A percentile compares a stretch with the other conserved stretches of the same genome.
phyloP scores from a whole-genome alignment of 805 yeast species.

The Kodamaea laetipori region DNA sequence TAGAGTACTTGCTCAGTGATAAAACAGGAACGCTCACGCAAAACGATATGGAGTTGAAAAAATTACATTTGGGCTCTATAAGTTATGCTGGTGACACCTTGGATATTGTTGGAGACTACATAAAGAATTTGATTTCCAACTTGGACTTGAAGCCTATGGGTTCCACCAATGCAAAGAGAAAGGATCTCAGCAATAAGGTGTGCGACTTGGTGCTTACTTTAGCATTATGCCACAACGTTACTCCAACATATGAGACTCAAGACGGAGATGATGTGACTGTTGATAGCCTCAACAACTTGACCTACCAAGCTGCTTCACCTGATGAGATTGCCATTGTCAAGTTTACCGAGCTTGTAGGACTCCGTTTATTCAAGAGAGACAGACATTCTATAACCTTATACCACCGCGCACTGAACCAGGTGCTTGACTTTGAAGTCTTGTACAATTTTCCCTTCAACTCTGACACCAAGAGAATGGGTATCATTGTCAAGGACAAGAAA shows the following conservation, averaged over 20 bases:
- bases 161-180: slow-evolving; percentile 45
- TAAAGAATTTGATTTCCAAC: slow-evolving; percentile 35
- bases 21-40: slow-evolving; percentile 98
- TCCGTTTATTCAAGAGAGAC: slow-evolving; percentile 79
- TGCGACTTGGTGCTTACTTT: slow-evolving; percentile 79
- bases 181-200: slow-evolving; percentile 71
- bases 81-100: slow-evolving; percentile 90
- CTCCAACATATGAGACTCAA: slow-evolving; percentile 76
- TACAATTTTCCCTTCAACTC: slow-evolving; percentile 93
- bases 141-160: slow-evolving; percentile 22
- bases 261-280: slow-evolving; percentile 54
- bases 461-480: slow-evolving; percentile 96
- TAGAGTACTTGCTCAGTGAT: slow-evolving; percentile 88
- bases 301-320: slow-evolving; percentile 98
- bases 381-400: slow-evolving; percentile 68
- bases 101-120: slow-evolving; percentile 80
- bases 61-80: slow-evolving; percentile 88
- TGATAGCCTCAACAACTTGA: slow-evolving; percentile 23
- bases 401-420: slow-evolving; percentile 58
- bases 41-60: slow-evolving; percentile 96
- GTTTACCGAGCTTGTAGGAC: slow-evolving; percentile 84
- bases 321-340: slow-evolving; percentile 97
- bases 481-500: slow-evolving; percentile 64
- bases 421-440: slow-evolving; percentile 63
- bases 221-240: slow-evolving; percentile 96